Evolutionary conservation across 83 land plant genomes (phyloP).

Genomic region (Larix sibirica): DNA sequence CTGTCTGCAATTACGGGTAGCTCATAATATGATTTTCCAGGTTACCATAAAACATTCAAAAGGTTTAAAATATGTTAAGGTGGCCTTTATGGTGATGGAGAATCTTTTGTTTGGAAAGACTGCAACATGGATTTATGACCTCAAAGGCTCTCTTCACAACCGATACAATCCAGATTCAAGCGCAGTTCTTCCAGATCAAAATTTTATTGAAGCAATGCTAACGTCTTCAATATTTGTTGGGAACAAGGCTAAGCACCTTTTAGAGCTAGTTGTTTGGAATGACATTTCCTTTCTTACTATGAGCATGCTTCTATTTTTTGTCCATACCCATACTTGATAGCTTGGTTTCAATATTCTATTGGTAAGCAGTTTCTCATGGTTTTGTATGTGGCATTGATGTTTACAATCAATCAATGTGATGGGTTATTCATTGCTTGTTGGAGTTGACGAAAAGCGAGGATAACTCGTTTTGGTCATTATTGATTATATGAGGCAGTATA

Average conservation of each 20-base stretch:
- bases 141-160: slow-evolving; percentile 88
- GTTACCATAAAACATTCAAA: slow-evolving; percentile 58
- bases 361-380: background rate
- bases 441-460: slow-evolving; percentile 63
- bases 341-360: background rate
- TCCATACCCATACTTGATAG: background rate
- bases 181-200: slow-evolving; percentile 92
- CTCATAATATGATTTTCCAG: slow-evolving; percentile 20
- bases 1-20: slow-evolving; percentile 2
- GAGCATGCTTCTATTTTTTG: slow-evolving; percentile 25
- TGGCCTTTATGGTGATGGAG: slow-evolving; percentile 68
- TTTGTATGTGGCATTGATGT: too few species aligned
- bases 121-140: slow-evolving; percentile 80
- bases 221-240: slow-evolving; percentile 91
- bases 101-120: slow-evolving; percentile 42
- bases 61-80: slow-evolving; percentile 75
- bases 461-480: slow-evolving; percentile 94
- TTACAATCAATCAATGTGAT: slow-evolving; percentile 85
- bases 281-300: slow-evolving; percentile 94
- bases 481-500: slow-evolving; percentile 92
- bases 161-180: slow-evolving; percentile 87
- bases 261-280: slow-evolving; percentile 98
- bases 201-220: slow-evolving; percentile 89
- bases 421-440: slow-evolving; percentile 96
- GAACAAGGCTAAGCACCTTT: slow-evolving; percentile 81